Conservation (phyloP, 805 yeast species). For the Saccharomycopsis fodiens region DNA sequence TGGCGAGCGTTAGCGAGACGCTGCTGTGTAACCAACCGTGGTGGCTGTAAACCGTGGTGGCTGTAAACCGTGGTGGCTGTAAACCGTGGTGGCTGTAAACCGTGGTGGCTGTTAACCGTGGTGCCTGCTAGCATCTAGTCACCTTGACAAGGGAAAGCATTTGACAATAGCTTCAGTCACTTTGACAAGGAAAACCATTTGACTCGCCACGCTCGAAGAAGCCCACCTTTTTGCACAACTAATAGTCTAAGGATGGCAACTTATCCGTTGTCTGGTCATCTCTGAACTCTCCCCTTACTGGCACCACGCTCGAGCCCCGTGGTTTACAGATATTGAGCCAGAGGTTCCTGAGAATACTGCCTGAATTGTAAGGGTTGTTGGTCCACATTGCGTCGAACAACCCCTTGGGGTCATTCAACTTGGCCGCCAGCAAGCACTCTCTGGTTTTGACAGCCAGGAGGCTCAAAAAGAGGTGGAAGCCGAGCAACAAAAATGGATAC, state of each 20-base stretch:
- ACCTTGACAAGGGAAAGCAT: no score
- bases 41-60: no score
- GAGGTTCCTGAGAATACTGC: slow-evolving; percentile 28
- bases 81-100: no score
- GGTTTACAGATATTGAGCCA: slow-evolving; percentile 29
- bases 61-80: no score
- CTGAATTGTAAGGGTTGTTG: slow-evolving; percentile 32
- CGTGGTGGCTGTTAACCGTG: no score
- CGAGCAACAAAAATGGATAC: slow-evolving; percentile 49
- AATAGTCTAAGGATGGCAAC: slow-evolving; percentile 15
- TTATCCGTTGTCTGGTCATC: slow-evolving; percentile 34
- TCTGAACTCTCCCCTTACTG: slow-evolving; percentile 27
- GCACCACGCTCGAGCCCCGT: slow-evolving; percentile 31
- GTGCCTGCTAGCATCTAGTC: no score
- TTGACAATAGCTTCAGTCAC: no score
- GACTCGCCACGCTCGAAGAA: no score
- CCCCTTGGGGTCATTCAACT: slow-evolving; percentile 25
- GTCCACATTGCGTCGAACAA: slow-evolving; percentile 20
- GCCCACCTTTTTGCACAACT: not conserved
- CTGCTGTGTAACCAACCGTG: no score
- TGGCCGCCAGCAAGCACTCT: slow-evolving; percentile 51
- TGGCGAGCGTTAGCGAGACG: no score
- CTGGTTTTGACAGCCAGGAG: slow-evolving; percentile 61
- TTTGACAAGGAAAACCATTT: no score
- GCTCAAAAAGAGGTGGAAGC: slow-evolving; percentile 48